phyloP scores from a whole-genome alignment of 352 stramenopile species.

The Bremia lactucae region DNA sequence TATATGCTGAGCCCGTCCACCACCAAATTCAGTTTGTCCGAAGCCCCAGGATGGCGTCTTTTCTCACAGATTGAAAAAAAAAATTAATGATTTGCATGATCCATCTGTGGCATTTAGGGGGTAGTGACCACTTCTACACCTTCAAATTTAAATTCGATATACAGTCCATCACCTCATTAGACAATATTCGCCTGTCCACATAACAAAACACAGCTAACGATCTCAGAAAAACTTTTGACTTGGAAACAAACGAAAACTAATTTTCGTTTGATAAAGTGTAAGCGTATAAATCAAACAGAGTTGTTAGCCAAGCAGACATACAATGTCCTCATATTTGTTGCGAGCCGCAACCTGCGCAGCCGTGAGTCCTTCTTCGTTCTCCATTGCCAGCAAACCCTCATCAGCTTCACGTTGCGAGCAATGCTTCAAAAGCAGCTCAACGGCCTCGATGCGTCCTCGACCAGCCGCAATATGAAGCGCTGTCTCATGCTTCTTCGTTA shows the following conservation, averaged over 20 bases:
- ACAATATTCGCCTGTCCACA: too few relatives aligned
- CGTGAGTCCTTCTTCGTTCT: constrained; percentile 16
- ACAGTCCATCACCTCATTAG: too few relatives aligned
- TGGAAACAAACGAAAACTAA: neutral
- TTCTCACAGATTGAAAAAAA: too few relatives aligned
- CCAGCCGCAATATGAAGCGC: constrained; percentile 29
- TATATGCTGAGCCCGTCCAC: too few relatives aligned
- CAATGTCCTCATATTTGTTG: constrained; percentile 16
- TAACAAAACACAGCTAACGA: too few relatives aligned
- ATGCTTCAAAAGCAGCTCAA: constrained; percentile 16
- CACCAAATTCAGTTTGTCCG: too few relatives aligned
- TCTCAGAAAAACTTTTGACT: neutral
- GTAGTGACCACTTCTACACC: too few relatives aligned
- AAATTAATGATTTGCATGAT: too few relatives aligned
- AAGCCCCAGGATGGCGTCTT: too few relatives aligned
- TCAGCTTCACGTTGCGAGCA: neutral
- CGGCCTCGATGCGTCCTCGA: constrained; percentile 12
- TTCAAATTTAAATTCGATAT: too few relatives aligned
- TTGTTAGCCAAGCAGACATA: constrained; percentile 9
- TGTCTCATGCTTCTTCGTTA: constrained; percentile 21
- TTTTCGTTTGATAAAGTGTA: neutral
- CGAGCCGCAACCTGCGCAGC: constrained; percentile 18
- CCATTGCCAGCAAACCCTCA: constrained; percentile 6
- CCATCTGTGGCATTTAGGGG: too few relatives aligned
- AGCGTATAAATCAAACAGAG: neutral